These are phyloP conservation scores for Potentilla sterilis DNA, from an alignment of 306 rosid species.

Conservation along the genomic window DNA sequence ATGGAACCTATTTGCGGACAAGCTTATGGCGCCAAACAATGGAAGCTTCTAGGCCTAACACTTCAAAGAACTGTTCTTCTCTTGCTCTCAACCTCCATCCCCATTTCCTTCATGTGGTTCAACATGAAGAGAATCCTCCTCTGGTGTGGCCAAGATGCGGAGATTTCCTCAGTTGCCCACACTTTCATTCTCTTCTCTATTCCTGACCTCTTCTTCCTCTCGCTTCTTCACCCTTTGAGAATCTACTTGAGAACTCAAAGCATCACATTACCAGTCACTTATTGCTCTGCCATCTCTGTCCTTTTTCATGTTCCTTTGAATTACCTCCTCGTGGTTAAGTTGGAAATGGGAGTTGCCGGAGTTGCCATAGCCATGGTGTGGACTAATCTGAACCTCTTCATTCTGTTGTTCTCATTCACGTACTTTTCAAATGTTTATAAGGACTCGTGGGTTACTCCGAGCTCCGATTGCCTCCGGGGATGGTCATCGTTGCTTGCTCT, in stretches of 20 bases:
- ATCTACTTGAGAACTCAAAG: conserved; percentile 75
- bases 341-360: conserved; percentile 76
- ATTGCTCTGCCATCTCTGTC: conserved; percentile 74
- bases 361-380: conserved; percentile 84
- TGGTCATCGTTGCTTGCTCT: conserved; percentile 75
- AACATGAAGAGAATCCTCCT: conserved; percentile 73
- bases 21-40: conserved; percentile 83
- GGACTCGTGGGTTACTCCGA: conserved; percentile 84
- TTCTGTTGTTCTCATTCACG: conserved; percentile 55
- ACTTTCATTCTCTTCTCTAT: conserved; percentile 71
- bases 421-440: conserved; percentile 67
- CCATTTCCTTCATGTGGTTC: conserved; percentile 76
- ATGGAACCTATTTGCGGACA: conserved; percentile 99
- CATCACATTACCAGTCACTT: conserved; percentile 74
- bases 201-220: conserved; percentile 84
- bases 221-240: conserved; percentile 84
- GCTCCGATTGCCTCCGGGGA: conserved; percentile 65
- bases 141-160: conserved; percentile 77
- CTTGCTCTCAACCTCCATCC: conserved; percentile 68
- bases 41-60: conserved; percentile 72
- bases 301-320: conserved; percentile 80
- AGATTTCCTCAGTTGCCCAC: conserved; percentile 74
- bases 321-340: conserved; percentile 58
- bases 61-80: conserved; percentile 83
- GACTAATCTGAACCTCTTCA: conserved; percentile 64